Evolutionary conservation across 1,284 basidiomycete genomes (phyloP), one percentile per base, ranked within the genome.

Genomic region (Singerocomus inundabilis): DNA sequence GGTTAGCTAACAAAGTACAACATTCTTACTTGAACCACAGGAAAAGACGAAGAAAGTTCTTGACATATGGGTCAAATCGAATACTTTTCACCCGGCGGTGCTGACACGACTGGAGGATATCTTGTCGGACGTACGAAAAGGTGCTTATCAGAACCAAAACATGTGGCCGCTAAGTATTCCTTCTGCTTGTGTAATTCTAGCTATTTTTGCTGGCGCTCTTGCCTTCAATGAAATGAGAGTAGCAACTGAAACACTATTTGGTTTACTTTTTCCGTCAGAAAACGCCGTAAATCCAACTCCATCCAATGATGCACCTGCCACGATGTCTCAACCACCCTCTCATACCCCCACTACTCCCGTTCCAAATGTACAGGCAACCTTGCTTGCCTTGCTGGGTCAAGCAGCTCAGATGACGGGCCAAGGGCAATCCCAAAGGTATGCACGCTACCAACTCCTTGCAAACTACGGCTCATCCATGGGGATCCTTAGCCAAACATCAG

Each of bases 1-100:
- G 49, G 57, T 42, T 56, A 64, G 51, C 62, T 52, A 70, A 78
- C 77, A 62, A 74, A 72, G 57, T 72, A 60, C 63, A 60, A 54
- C 60, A 47, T 66, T 62, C 63, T 69, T 61, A 62, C 60, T 49
- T 46, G 51, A 53, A 66, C 46, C 56, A 69, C 77, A 97, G 93
- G 94, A 96, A 76, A 97, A 97, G 73, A 81, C 89, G 44, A 87
- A 88, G 77, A 97, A 96, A 73, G 84, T 97, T 63, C 80, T 93
- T 71, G 94, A 96, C 71, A 96, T 97, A 62, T 97, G 93, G 93
- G 80, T 79, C 64, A 94, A 93, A 71, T 82, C 83, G 54, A 81
- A 76, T 70, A 94, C 93, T 41, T 97, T 97, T 72, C 85, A 91
- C 51, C 66, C 83, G 58, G 66, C 76, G 58, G 79, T 88, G 58